phyloP scores from a whole-genome alignment of 495 filamentous ascomycete genomes.

The Annulohypoxylon stygium region DNA sequence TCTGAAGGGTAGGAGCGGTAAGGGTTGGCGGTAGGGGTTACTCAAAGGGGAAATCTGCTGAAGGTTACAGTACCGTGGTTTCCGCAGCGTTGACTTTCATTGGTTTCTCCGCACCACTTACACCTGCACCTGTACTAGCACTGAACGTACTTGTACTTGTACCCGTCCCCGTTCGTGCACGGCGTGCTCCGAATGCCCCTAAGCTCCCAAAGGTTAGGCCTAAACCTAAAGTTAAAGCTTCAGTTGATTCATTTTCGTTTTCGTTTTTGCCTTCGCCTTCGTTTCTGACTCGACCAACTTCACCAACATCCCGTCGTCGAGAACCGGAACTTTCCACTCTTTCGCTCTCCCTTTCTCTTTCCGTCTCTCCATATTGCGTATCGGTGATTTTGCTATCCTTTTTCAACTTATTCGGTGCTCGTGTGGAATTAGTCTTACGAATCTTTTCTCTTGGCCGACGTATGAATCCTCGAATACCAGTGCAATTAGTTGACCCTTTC shows the following conservation, averaged over 20 bases:
- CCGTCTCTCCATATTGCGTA: not conserved
- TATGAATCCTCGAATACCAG: constrained; percentile 37
- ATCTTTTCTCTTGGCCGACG: constrained; percentile 40
- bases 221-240: constrained; percentile 15
- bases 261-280: not conserved
- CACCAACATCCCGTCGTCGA: constrained; percentile 9
- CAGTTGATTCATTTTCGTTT: constrained; percentile 10
- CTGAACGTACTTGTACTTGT: constrained; percentile 25
- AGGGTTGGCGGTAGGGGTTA: constrained; percentile 24
- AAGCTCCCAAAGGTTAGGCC: constrained; percentile 4
- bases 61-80: constrained; percentile 42
- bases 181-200: constrained; percentile 10
- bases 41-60: constrained; percentile 42
- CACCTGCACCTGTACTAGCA: constrained; percentile 2
- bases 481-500: constrained; percentile 32
- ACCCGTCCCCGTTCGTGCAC: constrained; percentile 15
- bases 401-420: constrained; percentile 35
- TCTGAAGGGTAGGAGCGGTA: constrained; percentile 32
- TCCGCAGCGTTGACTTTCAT: constrained; percentile 22
- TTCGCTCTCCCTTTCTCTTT: not conserved
- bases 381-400: not conserved
- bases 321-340: not conserved
- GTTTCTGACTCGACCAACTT: not conserved
- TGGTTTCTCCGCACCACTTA: constrained; percentile 32
- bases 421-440: constrained; percentile 34